phyloP scores from a whole-genome alignment of 2,329 filamentous ascomycete species.

The Pseudopithomyces maydicus region DNA sequence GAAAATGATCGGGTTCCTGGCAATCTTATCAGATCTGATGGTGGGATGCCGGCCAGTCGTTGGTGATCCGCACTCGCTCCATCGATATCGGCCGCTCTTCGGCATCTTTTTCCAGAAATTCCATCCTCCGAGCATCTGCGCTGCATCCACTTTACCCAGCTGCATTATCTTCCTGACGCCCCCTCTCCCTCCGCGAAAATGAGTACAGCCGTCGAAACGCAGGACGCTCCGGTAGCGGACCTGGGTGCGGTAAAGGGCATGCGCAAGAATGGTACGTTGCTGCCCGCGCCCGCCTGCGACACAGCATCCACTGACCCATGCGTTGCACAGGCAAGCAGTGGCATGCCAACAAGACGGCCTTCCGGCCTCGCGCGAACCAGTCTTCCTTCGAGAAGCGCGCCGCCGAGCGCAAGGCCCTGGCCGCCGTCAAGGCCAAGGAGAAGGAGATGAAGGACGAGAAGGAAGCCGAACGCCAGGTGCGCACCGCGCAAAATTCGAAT shows the following conservation, averaged over 20 bases:
- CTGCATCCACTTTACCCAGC: neutral
- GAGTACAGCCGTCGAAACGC: constrained; percentile 29
- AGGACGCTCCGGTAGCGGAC: constrained; percentile 52
- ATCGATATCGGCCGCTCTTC: constrained; percentile 15
- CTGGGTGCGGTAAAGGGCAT: constrained; percentile 59
- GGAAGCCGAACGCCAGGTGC: constrained; percentile 82
- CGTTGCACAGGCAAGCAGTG: constrained; percentile 82
- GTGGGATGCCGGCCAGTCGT: constrained; percentile 19
- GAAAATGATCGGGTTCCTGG: constrained; percentile 21
- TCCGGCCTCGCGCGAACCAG: constrained; percentile 79
- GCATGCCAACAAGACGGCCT: constrained; percentile 82
- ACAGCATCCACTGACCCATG: constrained; percentile 17
- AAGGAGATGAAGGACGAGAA: constrained; percentile 94
- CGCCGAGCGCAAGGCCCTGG: constrained; percentile 70
- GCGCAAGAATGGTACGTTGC: constrained; percentile 76
- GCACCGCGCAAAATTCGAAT: constrained; percentile 24
- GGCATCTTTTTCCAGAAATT: constrained; percentile 5
- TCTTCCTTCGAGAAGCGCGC: constrained; percentile 79
- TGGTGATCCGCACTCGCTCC: neutral
- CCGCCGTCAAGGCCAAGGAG: constrained; percentile 88
- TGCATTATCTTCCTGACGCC: constrained; percentile 2
- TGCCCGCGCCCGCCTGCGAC: constrained; percentile 2
- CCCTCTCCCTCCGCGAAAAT: constrained; percentile 28
- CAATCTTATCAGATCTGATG: constrained; percentile 40
- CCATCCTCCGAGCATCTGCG: neutral